These are phyloP conservation scores for Lepidium sativum DNA, from an alignment of 345 rosid species.

Conservation along the genomic window DNA sequence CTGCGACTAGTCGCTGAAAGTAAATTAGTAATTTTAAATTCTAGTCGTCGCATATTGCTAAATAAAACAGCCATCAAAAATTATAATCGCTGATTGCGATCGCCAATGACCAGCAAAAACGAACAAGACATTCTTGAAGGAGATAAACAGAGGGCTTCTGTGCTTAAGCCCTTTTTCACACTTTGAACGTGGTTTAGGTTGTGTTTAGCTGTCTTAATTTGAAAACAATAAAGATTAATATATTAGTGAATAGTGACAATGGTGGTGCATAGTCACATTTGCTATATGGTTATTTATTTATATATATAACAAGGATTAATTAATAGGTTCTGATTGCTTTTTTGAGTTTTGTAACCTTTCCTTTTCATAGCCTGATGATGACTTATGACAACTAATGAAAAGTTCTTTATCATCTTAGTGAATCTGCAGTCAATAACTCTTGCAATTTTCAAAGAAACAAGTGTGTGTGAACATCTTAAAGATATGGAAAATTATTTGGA, in stretches of 20 bases:
- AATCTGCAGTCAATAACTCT: conserved; percentile 5
- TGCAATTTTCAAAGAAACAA: background rate
- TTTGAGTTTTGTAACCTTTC: background rate
- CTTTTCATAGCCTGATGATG: conserved; percentile 14
- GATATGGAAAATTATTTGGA: background rate
- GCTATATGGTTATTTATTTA: background rate
- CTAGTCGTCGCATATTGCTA: too few relatives aligned
- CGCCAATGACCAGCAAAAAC: too few relatives aligned
- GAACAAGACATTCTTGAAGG: conserved; percentile 18
- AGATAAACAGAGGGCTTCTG: conserved; percentile 12
- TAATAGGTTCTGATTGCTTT: background rate
- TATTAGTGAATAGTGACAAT: background rate
- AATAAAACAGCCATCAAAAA: too few relatives aligned
- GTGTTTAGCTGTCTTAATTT: conserved; percentile 22
- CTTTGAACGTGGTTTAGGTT: background rate
- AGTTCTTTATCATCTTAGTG: background rate
- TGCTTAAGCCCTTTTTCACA: background rate
- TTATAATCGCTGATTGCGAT: too few relatives aligned
- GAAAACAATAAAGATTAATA: background rate
- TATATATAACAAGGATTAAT: background rate
- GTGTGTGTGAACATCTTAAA: background rate
- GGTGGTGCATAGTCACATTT: conserved; percentile 11
- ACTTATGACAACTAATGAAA: conserved; percentile 31
- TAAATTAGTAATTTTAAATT: too few relatives aligned
- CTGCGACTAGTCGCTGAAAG: too few relatives aligned